Evolutionary conservation across 306 rosid species (phyloP), one percentile per base, ranked within the genome.

Genomic region (Vachellia pachyceras): DNA sequence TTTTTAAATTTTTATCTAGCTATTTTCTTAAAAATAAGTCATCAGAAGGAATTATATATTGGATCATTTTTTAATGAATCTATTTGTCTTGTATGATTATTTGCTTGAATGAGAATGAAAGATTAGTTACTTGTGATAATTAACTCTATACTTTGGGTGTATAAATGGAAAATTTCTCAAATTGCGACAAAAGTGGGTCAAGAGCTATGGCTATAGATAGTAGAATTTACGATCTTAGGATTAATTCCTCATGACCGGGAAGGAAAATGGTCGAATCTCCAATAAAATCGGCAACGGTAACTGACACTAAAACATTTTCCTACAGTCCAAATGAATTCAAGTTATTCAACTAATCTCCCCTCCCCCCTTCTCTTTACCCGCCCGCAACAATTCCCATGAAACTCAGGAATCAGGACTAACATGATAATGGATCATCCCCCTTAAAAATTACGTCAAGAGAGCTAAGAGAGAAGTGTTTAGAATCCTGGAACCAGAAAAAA

Each of bases 31-130:
- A 22, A 29, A 37, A 15, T n/a, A n/a, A n/a, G 6, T 57, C 49
- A 46, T 64, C 67, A 73, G 12, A 50, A 23, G 58, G 23, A 54
- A 54, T 73, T 25, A 52, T 5, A 25, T 3, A 10, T 73, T 22
- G 73, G 33, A 12, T 13, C 12, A 20, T 57, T 78, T 17, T 78
- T 12, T 17, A 41, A 55, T 60, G 83, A 46, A 79, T 45, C 49
- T 20, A 40, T 64, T 29, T 47, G 37, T 7, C 47, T 35, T 25
- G 45, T 9, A 7, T 11, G 9, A 20, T 64, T 15, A 41, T 42
- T 37, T 77, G 5, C n/a, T 25, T 3, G 12, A 61, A 33, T 66
- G 18, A 33, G 65, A 61, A 49, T 73, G n/a, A 18, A 52, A 3
- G 67, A 73, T 52, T 65, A 52, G 10, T 39, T 23, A 50, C 22